Evolutionary conservation across 306 rosid species (phyloP), one percentile per base, ranked within the genome.

Genomic region (Cucurbita maxima): DNA sequence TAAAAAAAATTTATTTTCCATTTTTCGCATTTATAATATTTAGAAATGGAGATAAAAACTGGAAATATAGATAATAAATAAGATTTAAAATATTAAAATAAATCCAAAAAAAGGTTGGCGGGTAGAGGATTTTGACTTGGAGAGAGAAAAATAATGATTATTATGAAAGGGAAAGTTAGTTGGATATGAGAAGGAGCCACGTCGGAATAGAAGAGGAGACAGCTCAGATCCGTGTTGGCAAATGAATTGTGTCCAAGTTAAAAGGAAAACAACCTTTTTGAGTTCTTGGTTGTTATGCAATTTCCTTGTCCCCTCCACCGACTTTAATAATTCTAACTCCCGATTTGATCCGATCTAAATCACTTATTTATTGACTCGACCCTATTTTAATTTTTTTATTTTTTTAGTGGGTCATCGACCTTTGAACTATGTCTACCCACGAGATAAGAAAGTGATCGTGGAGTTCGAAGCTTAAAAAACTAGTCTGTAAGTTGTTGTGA

Each of bases 201-300:
- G 71, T 64, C 51, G 2, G 71, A 38, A 10, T 18, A 41, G 51
- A 19, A 40, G 37, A 19, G 13, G 7, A 11, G 25, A 10, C 71
- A 64, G 25, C 71, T 41, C 51, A 64, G 71, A 64, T 64, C 71
- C 71, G 16, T 9, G 71, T 40, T 64, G 71, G 71, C 53, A 64
- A 41, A 40, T 64, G 71, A 64, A 64, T 64, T 64, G 52, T 64
- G 71, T n/a, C 53, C 71, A 64, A n/a, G 71, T 40, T 43, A 64
- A 14, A 1, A 1, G 36, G 4, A 59, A 15, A 61, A 61, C 15
- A 15, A 61, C 68, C 7, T 10, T 7, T 36, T 36, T 16, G 1
- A 13, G 34, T 64, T 64, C 9, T 41, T 64, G 71, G 71, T 19
- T 64, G 50, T n/a, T 4, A 61, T 37, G 19, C 41, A 61, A 2